These are phyloP conservation scores for Aspergillus aculeatus DNA, from an alignment of 2,329 filamentous ascomycete genomes.

Conservation along the genomic window DNA sequence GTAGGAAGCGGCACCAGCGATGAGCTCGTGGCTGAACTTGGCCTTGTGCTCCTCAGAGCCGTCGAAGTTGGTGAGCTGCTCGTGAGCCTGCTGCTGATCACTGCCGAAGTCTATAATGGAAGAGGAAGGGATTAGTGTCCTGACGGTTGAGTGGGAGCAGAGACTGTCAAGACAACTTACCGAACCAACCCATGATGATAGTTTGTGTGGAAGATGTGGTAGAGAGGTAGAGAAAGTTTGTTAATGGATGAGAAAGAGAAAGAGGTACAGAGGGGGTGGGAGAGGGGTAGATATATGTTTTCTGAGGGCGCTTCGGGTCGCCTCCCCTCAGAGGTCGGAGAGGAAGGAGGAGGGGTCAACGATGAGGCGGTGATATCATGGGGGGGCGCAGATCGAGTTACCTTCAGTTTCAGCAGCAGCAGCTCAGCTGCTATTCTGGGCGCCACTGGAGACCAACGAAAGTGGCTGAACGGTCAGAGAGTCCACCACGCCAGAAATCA, in stretches of 20 bases:
- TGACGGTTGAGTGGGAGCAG: not conserved
- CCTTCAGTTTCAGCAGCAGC: not conserved
- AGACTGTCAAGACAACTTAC: slow-evolving; percentile 1
- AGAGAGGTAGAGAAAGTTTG: not conserved
- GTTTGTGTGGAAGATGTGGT: not conserved
- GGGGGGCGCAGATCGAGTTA: not conserved
- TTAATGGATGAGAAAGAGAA: not conserved
- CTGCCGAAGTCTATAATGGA: slow-evolving; percentile 5
- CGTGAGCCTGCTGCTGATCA: slow-evolving; percentile 7
- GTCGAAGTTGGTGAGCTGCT: slow-evolving; percentile 16
- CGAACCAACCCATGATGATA: slow-evolving; percentile 20
- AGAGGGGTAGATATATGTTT: slow-evolving; percentile 3
- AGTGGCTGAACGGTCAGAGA: not conserved
- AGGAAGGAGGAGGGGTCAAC: not conserved
- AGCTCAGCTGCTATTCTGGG: not conserved
- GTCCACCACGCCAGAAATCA: not conserved
- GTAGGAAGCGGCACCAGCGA: slow-evolving; percentile 75
- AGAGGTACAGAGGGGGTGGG: not conserved
- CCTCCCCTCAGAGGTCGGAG: not conserved
- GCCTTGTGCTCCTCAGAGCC: slow-evolving; percentile 54
- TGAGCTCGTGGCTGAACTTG: slow-evolving; percentile 68
- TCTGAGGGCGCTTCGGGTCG: not conserved
- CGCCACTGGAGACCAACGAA: not conserved
- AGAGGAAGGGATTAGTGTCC: not conserved
- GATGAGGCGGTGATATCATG: not conserved